Base-by-base conservation (phyloP, 2,329 filamentous ascomycete genomes). In the Orbilia oligospora region DNA sequence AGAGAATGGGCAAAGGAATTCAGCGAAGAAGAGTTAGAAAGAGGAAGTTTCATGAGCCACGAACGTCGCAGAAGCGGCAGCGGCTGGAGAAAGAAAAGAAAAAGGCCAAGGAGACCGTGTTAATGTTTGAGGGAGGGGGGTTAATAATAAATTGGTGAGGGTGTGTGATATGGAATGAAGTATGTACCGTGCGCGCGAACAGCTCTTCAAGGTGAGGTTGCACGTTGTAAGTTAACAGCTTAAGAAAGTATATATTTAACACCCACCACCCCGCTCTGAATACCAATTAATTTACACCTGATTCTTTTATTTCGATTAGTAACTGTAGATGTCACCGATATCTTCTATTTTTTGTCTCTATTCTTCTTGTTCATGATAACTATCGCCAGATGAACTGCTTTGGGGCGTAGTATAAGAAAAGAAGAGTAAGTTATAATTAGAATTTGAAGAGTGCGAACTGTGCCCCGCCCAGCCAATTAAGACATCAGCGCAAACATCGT, bases 41-140 rank as follows among this genome's bases (percentile, higher is more conserved):
- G 12, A 61, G 56, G 33, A 38, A 41, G 69, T 64, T 48, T 65
- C 68, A 64, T 27, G 56, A 44, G 41, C 58, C 41, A 65, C 63
- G 53, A 36, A 58, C 9, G n/a, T 22, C 14, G 51, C 53, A 58
- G 53, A 30, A 51, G 56, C 55, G 38, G 38, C 56, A 55, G 55
- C 66, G 67, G 67, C 55, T 36, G 67, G 67, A 9, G 2, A 22
- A 22, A 30, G 3, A 30, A 30, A 3, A 30, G 6, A 6, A 30
- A 30, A 30, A 30, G 6, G 30, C n/a, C 44, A 46, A 46, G 44
- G n/a, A n/a, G n/a, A n/a, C n/a, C n/a, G n/a, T n/a, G n/a, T 18
- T 18, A 16, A 18, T 1, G 14, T 44, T 30, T 44, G 41, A 44
- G 41, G 14, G 41, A 16, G 49, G 18, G 30, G 27, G 27, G 53